Base-by-base conservation (phyloP, 2,329 filamentous ascomycete genomes). In the Fusarium papillatum region DNA sequence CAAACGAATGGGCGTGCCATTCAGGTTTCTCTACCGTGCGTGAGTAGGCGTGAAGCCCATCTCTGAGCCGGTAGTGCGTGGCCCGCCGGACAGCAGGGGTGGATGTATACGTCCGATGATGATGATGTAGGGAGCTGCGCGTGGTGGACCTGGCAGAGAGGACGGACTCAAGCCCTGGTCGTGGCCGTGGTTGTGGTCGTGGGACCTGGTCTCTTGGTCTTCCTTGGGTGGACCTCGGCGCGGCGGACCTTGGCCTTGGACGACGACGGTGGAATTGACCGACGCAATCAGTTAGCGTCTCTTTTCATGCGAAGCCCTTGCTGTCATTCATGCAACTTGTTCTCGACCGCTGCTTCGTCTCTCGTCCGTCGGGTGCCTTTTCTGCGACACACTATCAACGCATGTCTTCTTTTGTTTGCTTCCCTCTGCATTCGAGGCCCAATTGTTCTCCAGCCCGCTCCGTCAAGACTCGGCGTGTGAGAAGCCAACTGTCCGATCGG, bases 301-400 rank as follows among this genome's bases (percentile, higher is more conserved):
- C 48, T 64, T 71, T 64, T 66, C 57, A 74, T 69, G 70, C 71
- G 43, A 65, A 65, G 64, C 61, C 66, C 48, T 76, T 71, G 73
- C 66, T 74, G 66, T 73, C 66, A 76, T 76, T 76, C 73, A 76
- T 76, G 73, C 73, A 71, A 68, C 62, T 74, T 50, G 63, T 38
- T 66, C 31, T 66, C 50, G 53, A 69, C 68, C 68, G 72, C 70
- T 41, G 38, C 64, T 66, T 60, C 64, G 29, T 66, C 64, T 70
- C 34, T 46, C 53, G 24, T 50, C 41, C 59, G 24, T 39, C 19
- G 22, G 34, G n/a, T 29, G 57, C 22, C 22, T 60, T 26, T 11
- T 38, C 36, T 60, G 57, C 57, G 22, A 60, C 57, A 60, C 55
- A 39, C 57, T 38, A 57, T 57, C 50, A 8, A 34, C 50, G 50